phyloP scores from a whole-genome alignment of 768 basidiomycete genomes.

The Myochromella boudieri region DNA sequence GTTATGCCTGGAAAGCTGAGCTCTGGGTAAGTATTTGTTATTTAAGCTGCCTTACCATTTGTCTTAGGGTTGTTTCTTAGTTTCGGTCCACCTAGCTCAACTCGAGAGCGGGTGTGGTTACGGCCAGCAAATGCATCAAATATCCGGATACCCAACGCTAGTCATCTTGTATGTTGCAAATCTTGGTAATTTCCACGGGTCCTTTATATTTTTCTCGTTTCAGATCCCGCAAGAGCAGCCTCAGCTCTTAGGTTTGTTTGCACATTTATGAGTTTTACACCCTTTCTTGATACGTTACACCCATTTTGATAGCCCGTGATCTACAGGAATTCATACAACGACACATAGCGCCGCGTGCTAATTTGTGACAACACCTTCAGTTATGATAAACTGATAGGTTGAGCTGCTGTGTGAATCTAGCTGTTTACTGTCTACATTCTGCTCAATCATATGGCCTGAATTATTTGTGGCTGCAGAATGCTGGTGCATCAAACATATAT shows the following conservation, averaged over 20 bases:
- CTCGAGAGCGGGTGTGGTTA: conserved; percentile 41
- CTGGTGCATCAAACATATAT: no score
- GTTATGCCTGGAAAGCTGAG: conserved; percentile 48
- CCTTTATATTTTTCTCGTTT: neutral
- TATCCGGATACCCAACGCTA: conserved; percentile 35
- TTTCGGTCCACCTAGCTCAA: conserved; percentile 33
- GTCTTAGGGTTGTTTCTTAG: conserved; percentile 13
- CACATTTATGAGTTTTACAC: no score
- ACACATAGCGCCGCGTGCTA: no score
- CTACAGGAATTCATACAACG: no score
- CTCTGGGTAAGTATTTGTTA: conserved; percentile 27
- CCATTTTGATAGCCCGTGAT: no score
- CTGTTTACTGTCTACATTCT: no score
- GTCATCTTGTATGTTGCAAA: conserved; percentile 40
- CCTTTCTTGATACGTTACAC: no score
- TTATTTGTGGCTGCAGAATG: no score
- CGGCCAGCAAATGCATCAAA: conserved; percentile 42
- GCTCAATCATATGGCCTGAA: no score
- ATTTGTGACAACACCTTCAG: no score
- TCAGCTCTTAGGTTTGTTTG: conserved; percentile 25
- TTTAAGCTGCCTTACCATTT: neutral
- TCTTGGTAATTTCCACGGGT: neutral
- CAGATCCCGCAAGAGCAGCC: conserved; percentile 46
- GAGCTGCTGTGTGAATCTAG: no score
- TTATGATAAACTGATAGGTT: no score